phyloP scores from a whole-genome alignment of 1,284 basidiomycete species.

The Anthracocystis walkeri region DNA sequence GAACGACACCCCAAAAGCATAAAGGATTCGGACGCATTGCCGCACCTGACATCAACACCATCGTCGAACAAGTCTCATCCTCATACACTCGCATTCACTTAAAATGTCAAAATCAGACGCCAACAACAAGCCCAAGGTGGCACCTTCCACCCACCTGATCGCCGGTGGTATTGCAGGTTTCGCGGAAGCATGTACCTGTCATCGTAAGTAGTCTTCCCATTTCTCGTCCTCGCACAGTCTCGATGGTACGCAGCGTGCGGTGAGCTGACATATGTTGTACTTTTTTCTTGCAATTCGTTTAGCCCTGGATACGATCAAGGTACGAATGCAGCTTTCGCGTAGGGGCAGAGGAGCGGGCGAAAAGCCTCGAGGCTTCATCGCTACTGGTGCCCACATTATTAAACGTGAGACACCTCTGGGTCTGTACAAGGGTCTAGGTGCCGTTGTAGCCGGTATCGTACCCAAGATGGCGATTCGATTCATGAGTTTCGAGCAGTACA shows the following conservation, averaged over 20 bases:
- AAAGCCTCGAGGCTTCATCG: conserved; percentile 88
- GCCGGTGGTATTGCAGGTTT: conserved; percentile 69
- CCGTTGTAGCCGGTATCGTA: conserved; percentile 91
- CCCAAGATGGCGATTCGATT: conserved; percentile 99
- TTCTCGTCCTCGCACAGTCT: too few species aligned
- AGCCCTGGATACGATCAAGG: conserved; percentile 92
- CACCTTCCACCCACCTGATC: conserved; percentile 68
- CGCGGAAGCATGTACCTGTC: conserved; percentile 69
- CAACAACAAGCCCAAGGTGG: conserved; percentile 64
- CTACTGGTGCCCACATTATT: conserved; percentile 89
- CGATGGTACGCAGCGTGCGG: not conserved
- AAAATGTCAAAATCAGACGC: conserved; percentile 30
- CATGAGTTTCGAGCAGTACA: conserved; percentile 96
- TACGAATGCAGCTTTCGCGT: conserved; percentile 85
- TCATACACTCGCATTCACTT: not conserved
- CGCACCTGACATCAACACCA: not conserved
- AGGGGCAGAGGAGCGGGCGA: conserved; percentile 56
- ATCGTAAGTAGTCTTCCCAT: conserved; percentile 59
- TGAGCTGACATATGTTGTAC: conserved; percentile 1
- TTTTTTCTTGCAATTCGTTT: not conserved
- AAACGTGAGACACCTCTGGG: conserved; percentile 92
- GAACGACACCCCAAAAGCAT: not conserved
- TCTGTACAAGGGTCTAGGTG: conserved; percentile 97
- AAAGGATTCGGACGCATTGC: not conserved
- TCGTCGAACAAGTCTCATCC: not conserved